Conservation (phyloP, 331 rosid species). For the Quercus phellos region DNA sequence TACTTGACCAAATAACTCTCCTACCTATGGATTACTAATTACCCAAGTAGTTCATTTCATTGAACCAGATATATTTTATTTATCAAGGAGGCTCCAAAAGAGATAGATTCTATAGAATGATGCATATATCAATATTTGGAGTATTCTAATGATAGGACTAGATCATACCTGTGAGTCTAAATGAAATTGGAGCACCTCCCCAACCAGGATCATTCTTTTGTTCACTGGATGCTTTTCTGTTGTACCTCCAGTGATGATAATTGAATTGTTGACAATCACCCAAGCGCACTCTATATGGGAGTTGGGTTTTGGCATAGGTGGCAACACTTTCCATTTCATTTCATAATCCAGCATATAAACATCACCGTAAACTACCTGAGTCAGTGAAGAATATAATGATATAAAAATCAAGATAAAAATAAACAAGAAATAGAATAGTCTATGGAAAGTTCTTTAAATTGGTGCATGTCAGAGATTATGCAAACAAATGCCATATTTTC, state of each 20-base stretch:
- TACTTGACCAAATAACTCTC: no score
- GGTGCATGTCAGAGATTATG: background rate
- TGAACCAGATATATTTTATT: background rate
- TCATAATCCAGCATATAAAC: slow-evolving; percentile 75
- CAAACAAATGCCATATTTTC: background rate
- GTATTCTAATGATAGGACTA: background rate
- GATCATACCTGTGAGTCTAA: slow-evolving; percentile 50
- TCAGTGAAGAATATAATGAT: slow-evolving; percentile 3
- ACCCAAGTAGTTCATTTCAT: background rate
- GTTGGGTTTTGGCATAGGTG: slow-evolving; percentile 80
- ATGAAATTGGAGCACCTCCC: slow-evolving; percentile 76
- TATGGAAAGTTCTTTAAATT: background rate
- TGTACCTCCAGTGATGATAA: slow-evolving; percentile 75
- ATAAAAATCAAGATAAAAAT: background rate
- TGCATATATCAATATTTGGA: background rate
- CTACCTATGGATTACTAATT: background rate
- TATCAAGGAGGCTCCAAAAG: background rate
- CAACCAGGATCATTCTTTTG: slow-evolving; percentile 77
- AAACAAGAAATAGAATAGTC: background rate
- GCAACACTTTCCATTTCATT: slow-evolving; percentile 76
- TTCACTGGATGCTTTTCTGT: slow-evolving; percentile 81
- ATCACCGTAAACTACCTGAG: slow-evolving; percentile 77
- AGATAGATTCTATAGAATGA: background rate
- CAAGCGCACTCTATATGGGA: slow-evolving; percentile 87
- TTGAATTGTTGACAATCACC: slow-evolving; percentile 69